Evolutionary conservation across 495 filamentous ascomycete genomes (phyloP).

Genomic region (Beverwykella pulmonaria): DNA sequence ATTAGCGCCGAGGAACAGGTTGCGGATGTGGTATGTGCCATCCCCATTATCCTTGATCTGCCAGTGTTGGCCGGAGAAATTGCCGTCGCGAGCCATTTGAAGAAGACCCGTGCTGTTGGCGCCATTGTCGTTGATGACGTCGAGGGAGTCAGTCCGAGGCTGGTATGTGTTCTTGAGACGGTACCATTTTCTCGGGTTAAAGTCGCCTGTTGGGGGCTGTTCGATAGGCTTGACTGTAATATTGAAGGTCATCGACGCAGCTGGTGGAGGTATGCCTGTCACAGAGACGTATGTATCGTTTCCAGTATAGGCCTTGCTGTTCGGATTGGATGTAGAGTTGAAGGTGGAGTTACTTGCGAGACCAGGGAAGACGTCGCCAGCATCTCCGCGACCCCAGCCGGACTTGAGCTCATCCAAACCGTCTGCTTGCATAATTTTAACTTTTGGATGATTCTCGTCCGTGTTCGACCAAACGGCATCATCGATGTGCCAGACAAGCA

Average conservation of each 20-base stretch:
- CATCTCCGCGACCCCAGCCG: conserved; percentile 10
- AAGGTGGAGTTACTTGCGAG: conserved; percentile 15
- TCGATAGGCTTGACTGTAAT: conserved; percentile 25
- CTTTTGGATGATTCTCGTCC: conserved; percentile 28
- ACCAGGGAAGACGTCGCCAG: conserved; percentile 28
- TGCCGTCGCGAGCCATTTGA: conserved; percentile 24
- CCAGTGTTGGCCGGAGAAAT: conserved; percentile 29
- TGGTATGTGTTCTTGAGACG: conserved; percentile 26
- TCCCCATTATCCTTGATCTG: conserved; percentile 18
- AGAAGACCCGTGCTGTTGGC: conserved; percentile 4
- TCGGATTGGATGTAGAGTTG: conserved; percentile 22
- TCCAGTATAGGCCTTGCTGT: conserved; percentile 23
- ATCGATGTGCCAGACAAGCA: conserved; percentile 31
- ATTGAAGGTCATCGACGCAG: conserved; percentile 24
- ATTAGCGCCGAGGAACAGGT: conserved; percentile 19
- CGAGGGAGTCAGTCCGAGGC: conserved; percentile 8
- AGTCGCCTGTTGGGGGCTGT: conserved; percentile 13
- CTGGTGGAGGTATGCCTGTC: conserved; percentile 12
- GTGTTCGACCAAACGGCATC: conserved; percentile 13
- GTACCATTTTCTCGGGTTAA: conserved; percentile 24
- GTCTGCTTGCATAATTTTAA: conserved; percentile 28
- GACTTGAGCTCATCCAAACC: conserved; percentile 14
- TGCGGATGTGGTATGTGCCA: conserved; percentile 18
- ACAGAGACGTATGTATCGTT: conserved; percentile 28
- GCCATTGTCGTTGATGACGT: conserved; percentile 28